These are phyloP conservation scores for Alternaria postmessia DNA, from an alignment of 2,329 filamentous ascomycete genomes.

Conservation along the genomic window DNA sequence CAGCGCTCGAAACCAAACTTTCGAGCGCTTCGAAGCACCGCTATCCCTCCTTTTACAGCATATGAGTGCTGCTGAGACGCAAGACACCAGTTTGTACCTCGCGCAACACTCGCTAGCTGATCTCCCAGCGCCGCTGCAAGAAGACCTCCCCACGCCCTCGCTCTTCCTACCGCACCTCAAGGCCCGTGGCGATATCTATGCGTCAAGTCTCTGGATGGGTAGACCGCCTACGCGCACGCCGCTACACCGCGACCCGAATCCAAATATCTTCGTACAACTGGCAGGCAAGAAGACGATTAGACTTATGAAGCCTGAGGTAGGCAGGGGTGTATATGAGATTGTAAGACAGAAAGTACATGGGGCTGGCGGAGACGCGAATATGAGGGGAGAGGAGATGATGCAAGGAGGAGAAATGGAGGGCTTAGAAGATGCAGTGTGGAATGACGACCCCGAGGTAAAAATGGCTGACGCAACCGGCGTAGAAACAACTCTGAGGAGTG, in stretches of 20 bases:
- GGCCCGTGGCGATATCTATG: conserved; percentile 85
- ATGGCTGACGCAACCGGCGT: conserved; percentile 27
- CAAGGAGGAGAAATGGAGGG: conserved; percentile 72
- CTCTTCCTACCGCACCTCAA: conserved; percentile 63
- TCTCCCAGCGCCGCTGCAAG: conserved; percentile 68
- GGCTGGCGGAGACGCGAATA: conserved; percentile 53
- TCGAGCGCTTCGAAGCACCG: conserved; percentile 67
- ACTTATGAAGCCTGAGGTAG: conserved; percentile 71
- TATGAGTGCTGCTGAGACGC: conserved; percentile 53
- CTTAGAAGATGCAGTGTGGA: conserved; percentile 78
- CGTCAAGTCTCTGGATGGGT: conserved; percentile 87
- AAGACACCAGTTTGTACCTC: conserved; percentile 71
- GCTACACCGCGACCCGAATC: conserved; percentile 90
- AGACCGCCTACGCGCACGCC: conserved; percentile 87
- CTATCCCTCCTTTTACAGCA: conserved; percentile 69
- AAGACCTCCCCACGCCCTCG: conserved; percentile 73
- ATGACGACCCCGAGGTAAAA: conserved; percentile 21
- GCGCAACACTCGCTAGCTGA: conserved; percentile 79
- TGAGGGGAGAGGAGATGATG: conserved; percentile 93
- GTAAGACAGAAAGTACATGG: conserved; percentile 55
- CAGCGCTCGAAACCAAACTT: conserved; percentile 52
- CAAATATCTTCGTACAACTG: conserved; percentile 89
- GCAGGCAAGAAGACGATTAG: conserved; percentile 75
- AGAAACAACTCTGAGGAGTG: conserved; percentile 63
- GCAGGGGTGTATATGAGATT: conserved; percentile 68